Evolutionary conservation across 2,329 filamentous ascomycete species (phyloP).

Genomic region (Colletotrichum tofieldiae): DNA sequence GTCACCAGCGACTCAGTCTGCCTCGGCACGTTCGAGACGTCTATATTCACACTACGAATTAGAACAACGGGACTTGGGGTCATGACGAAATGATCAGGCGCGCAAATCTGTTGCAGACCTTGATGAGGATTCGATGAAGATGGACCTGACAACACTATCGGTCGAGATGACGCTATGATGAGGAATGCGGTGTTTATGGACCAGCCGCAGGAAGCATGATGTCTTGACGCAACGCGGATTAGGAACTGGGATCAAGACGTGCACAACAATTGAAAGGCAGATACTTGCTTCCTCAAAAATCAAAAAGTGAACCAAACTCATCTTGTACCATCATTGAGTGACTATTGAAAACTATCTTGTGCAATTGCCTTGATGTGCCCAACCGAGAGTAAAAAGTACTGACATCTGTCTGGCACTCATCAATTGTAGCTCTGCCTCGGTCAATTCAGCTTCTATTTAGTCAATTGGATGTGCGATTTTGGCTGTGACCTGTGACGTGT

Average conservation of each 20-base stretch:
- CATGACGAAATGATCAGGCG: slow-evolving; percentile 31
- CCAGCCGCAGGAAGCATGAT: slow-evolving; percentile 32
- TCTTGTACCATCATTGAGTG: no score
- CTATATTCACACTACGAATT: slow-evolving; percentile 48
- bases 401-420: no score
- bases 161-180: slow-evolving; percentile 42
- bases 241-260: slow-evolving; percentile 37
- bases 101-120: slow-evolving; percentile 15
- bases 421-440: neutral
- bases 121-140: slow-evolving; percentile 40
- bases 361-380: no score
- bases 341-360: no score
- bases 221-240: slow-evolving; percentile 40
- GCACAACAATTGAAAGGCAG: slow-evolving; percentile 38
- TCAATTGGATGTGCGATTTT: neutral
- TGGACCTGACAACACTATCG: slow-evolving; percentile 34
- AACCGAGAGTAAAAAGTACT: no score
- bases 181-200: slow-evolving; percentile 41
- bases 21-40: slow-evolving; percentile 33
- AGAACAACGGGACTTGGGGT: slow-evolving; percentile 42
- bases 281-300: slow-evolving; percentile 34
- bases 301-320: slow-evolving; percentile 34
- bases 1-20: slow-evolving; percentile 42
- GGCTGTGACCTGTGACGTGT: slow-evolving; percentile 20
- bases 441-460: neutral